Percentiles rank a stretch among this genome's conserved stretches.
phyloP scores from a whole-genome alignment of 257 asterid species.

The Scutellaria barbata region DNA sequence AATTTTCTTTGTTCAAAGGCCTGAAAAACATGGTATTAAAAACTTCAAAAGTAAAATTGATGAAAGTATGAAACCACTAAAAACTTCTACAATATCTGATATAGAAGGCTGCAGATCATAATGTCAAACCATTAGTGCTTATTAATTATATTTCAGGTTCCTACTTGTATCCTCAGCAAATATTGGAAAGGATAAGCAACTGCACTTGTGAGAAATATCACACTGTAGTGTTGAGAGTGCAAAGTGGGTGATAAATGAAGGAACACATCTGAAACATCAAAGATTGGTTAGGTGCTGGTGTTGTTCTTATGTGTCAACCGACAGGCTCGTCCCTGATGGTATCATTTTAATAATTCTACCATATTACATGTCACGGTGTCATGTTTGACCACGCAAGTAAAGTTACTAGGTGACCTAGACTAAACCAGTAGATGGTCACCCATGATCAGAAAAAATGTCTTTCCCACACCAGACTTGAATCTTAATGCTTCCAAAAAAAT shows the following conservation, averaged over 20 bases:
- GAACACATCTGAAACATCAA: not conserved
- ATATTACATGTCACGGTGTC: not conserved
- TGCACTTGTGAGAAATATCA: not conserved
- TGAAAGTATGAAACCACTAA: not conserved
- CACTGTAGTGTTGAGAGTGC: not conserved
- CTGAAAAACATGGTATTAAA: slow-evolving; percentile 26
- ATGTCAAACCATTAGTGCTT: not conserved
- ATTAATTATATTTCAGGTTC: not conserved
- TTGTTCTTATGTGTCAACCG: not conserved
- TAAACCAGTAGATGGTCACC: not conserved
- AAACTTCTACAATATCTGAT: slow-evolving; percentile 14
- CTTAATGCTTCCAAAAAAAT: not conserved
- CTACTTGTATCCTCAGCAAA: not conserved
- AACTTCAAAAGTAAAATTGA: not conserved
- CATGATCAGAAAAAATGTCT: not conserved
- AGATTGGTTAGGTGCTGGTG: not conserved
- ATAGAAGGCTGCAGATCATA: slow-evolving; percentile 10
- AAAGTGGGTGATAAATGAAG: not conserved
- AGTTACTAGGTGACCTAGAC: not conserved
- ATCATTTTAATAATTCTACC: not conserved
- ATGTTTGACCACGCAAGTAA: not conserved
- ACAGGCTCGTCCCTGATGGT: slow-evolving; percentile 1
- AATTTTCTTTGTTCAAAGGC: slow-evolving; percentile 25
- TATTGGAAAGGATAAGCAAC: slow-evolving; percentile 15
- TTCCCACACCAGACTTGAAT: slow-evolving; percentile 2